Evolutionary conservation across 139 green algal species (phyloP).

Genomic region (Chlamydomonas sp.): DNA sequence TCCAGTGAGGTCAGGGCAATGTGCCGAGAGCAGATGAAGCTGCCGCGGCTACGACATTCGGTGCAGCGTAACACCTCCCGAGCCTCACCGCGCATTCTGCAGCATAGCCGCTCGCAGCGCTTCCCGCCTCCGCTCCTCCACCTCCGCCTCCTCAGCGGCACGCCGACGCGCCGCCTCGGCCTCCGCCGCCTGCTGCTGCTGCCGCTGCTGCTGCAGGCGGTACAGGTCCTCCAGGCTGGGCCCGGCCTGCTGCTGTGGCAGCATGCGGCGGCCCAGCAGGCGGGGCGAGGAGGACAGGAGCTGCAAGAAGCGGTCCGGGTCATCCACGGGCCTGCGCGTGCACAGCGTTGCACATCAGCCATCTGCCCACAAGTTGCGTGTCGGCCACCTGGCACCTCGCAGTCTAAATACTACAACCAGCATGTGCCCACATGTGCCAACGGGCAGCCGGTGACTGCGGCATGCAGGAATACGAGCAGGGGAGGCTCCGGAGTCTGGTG

Average conservation of each 20-base stretch:
- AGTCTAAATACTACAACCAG: too few species aligned
- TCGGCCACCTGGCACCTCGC: background rate
- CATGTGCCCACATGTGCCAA: too few species aligned
- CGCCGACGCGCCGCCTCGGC: slow-evolving; percentile 8
- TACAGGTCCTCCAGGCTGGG: background rate
- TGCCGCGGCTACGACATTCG: too few species aligned
- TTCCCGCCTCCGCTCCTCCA: slow-evolving; percentile 17
- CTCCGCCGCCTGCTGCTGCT: background rate
- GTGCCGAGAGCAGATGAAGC: too few species aligned
- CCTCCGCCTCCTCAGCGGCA: background rate
- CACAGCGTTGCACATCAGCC: background rate
- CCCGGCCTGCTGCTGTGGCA: background rate
- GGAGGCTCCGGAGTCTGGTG: too few species aligned
- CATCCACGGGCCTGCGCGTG: background rate
- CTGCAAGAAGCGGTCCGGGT: slow-evolving; percentile 24
- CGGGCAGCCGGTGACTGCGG: too few species aligned
- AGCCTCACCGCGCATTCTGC: background rate
- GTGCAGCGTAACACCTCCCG: too few species aligned
- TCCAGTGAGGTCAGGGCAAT: too few species aligned
- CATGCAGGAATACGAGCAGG: too few species aligned
- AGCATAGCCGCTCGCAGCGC: slow-evolving; percentile 9
- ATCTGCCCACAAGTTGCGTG: background rate
- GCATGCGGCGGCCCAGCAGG: background rate
- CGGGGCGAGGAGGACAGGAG: slow-evolving; percentile 1
- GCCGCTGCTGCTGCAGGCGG: slow-evolving; percentile 6